Base-by-base conservation (phyloP, 108 stramenopile genomes). In the Discostella pseudostelligera region DNA sequence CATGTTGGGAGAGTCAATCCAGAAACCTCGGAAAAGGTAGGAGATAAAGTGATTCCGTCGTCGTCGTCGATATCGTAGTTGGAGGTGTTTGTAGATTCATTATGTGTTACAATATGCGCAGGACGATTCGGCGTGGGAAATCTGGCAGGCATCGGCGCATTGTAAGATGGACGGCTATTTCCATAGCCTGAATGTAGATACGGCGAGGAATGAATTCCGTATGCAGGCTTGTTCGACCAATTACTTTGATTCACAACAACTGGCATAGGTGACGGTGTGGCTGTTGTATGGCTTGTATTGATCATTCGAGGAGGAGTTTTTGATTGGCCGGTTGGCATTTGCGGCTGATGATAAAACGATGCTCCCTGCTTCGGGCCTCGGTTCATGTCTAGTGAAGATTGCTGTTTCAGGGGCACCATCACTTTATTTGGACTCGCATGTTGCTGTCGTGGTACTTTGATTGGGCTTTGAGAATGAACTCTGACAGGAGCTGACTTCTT, bases 1-100 rank as follows among this genome's bases (percentile, higher is more conserved):
- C 39, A 59, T 16, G 72, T 74, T n/a, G 59, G 65, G 19, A 67
- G 7, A 13, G 73, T 74, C 20, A 74, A 46, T 10, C 73, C 73
- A 8, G 73, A 74, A 21, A 74, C 73, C 56, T 74, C 73, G 39
- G 73, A 74, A 44, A 51, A 66, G 12, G 73, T 74, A 19, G 73
- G 73, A 21, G 73, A 74, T 43, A 74, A 65, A 42, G 73, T 74
- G 40, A 74, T 74, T 37, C 73, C 73, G 61, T 74, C 73, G 20
- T 74, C 73, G 12, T 74, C 55, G 6, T 74, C 73, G 21, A 60
- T 59, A 39, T 54, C 51, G 44, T 24, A 40, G 0, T 70, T n/a
- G 12, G 32, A 12, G 25, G 53, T 7, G 32, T 6, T 1, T 24
- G 46, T 39, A 19, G 63, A 62, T 26, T 60, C 51, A 36, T 45